Base-by-base conservation (phyloP, 805 yeast species). In the Saccharomycopsis sp. region DNA sequence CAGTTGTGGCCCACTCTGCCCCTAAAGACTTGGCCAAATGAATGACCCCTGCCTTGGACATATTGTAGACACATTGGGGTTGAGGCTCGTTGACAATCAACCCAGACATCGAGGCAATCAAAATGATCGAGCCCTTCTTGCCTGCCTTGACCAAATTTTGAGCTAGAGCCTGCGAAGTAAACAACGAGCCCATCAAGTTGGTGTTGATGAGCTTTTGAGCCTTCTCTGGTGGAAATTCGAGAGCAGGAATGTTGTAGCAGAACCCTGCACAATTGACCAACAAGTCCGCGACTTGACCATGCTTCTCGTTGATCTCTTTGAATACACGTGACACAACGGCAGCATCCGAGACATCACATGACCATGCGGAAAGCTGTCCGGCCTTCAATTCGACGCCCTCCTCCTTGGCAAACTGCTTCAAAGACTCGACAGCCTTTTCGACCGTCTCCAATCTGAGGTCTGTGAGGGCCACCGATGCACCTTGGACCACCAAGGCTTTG, bases 11-110 rank as follows among this genome's bases (percentile, higher is more conserved):
- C 89, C 89, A 83, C 71, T 83, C 89, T 60, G 85, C 83, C 34
- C 88, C 87, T 64, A 83, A 77, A n/a, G 87, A 81, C 70, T 81
- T 75, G 66, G 77, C 82, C 71, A 84, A 76, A 71, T 84, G 89
- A 62, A 79, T 78, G 44, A 84, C 89, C 60, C 83, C 89, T 34
- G 89, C 88, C 76, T 84, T 83, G 65, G 87, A 80, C 74, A 85
- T 85, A 73, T 84, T 84, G 76, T 83, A 84, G 69, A 85, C 84
- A 61, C 78, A 72, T 71, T 83, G 88, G 12, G 87, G 87, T 72
- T 83, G 87, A 48, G 89, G 88, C 77, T 83, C 84, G 74, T 83
- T 83, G 66, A 82, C 88, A 62, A 83, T 83, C 61, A 83, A 77
- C 46, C 85, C 89, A 16, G 86, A 81, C 89, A 83, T 84, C 63